Evolutionary conservation across 2,329 filamentous ascomycete genomes (phyloP).

Genomic region (Tolypocladium ovalisporum): DNA sequence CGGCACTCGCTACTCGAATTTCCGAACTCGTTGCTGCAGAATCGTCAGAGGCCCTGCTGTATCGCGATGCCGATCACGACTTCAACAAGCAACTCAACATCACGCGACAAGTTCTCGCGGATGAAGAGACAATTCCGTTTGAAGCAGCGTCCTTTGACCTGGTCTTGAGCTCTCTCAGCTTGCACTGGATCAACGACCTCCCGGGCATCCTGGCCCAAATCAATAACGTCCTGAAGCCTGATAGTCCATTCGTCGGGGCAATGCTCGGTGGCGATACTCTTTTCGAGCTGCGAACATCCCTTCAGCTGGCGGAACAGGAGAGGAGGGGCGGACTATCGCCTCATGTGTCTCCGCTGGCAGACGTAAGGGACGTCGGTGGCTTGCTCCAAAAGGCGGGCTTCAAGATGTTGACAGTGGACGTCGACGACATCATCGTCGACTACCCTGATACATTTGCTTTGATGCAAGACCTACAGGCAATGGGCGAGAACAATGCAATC

Average conservation of each 20-base stretch:
- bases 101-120: constrained; percentile 61
- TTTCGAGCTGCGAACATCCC: constrained; percentile 82
- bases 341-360: constrained; percentile 82
- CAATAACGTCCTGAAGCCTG: constrained; percentile 78
- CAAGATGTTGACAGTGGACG: constrained; percentile 90
- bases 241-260: constrained; percentile 83
- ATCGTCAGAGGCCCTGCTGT: constrained; percentile 64
- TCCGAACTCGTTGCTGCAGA: constrained; percentile 70
- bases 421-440: constrained; percentile 94
- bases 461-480: constrained; percentile 89
- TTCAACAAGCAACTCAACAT: constrained; percentile 69
- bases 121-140: constrained; percentile 68
- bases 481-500: constrained; percentile 91
- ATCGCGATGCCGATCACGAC: constrained; percentile 63
- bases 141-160: constrained; percentile 72
- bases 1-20: constrained; percentile 61
- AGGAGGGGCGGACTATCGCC: constrained; percentile 83
- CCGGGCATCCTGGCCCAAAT: constrained; percentile 76
- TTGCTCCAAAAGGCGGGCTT: constrained; percentile 81
- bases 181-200: constrained; percentile 98
- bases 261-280: constrained; percentile 96
- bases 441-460: constrained; percentile 83
- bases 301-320: constrained; percentile 88
- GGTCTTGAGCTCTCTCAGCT: constrained; percentile 74
- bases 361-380: constrained; percentile 84